Percentiles rank a stretch among this genome's conserved stretches.
These are phyloP conservation scores for Nemania bipapillata DNA, from an alignment of 2,329 filamentous ascomycete genomes.

Conservation along the genomic window DNA sequence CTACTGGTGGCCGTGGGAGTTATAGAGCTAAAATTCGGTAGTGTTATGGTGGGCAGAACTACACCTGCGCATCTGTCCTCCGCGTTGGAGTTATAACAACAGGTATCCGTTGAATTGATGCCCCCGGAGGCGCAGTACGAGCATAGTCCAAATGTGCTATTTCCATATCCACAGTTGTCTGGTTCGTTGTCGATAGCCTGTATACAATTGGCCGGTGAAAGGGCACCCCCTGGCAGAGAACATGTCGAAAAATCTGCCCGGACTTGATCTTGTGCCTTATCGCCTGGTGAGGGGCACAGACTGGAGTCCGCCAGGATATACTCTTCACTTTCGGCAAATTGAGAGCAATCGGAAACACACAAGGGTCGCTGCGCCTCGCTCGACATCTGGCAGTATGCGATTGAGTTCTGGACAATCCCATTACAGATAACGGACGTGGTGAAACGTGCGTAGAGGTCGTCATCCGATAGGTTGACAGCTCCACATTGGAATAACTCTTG, in stretches of 20 bases:
- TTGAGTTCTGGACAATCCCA: slow-evolving; percentile 90
- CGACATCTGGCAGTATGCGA: slow-evolving; percentile 73
- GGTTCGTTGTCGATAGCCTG: slow-evolving; percentile 81
- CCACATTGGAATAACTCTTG: slow-evolving; percentile 82
- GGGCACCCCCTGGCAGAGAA: slow-evolving; percentile 80
- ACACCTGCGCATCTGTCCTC: slow-evolving; percentile 78
- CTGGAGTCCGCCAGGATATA: slow-evolving; percentile 78
- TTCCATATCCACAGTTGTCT: slow-evolving; percentile 84
- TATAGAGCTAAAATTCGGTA: slow-evolving; percentile 69
- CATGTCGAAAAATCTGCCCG: slow-evolving; percentile 93
- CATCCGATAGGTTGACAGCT: slow-evolving; percentile 78
- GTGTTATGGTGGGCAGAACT: slow-evolving; percentile 78
- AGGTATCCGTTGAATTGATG: slow-evolving; percentile 92
- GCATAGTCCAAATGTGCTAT: slow-evolving; percentile 79
- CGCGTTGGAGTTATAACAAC: slow-evolving; percentile 86
- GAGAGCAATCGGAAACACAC: slow-evolving; percentile 88
- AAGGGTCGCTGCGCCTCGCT: slow-evolving; percentile 75
- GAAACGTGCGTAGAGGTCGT: slow-evolving; percentile 88
- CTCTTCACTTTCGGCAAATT: slow-evolving; percentile 89
- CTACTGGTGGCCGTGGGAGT: slow-evolving; percentile 61
- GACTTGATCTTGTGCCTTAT: slow-evolving; percentile 78
- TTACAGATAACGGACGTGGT: slow-evolving; percentile 94
- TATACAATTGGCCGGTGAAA: slow-evolving; percentile 79
- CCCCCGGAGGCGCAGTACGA: slow-evolving; percentile 85
- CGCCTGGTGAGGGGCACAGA: slow-evolving; percentile 75